Percentiles rank a stretch among this genome's conserved stretches.
phyloP scores from a whole-genome alignment of 805 yeast species.

The Diddensiella caesifluorescens region DNA sequence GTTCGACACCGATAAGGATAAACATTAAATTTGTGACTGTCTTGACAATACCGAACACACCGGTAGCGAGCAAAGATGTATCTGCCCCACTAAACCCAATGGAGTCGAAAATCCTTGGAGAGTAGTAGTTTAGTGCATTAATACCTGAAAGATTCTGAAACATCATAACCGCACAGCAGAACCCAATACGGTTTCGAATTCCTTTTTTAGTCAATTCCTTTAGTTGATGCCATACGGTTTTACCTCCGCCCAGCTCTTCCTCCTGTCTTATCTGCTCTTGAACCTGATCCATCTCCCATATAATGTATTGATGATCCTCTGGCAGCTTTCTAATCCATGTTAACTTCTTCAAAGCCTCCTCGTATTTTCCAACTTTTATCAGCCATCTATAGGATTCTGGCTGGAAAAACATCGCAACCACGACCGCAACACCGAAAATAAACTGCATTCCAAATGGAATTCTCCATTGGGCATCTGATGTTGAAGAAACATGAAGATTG shows the following conservation, averaged over 20 bases:
- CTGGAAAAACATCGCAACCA: constrained; percentile 38
- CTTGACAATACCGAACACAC: constrained; percentile 47
- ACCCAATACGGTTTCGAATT: constrained; percentile 12
- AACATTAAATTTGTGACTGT: constrained; percentile 33
- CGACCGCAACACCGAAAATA: constrained; percentile 36
- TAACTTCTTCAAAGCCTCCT: constrained; percentile 43
- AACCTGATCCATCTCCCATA: constrained; percentile 13
- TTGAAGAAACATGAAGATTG: constrained; percentile 11
- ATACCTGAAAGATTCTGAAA: constrained; percentile 16
- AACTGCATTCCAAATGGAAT: constrained; percentile 22
- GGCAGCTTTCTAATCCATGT: constrained; percentile 12
- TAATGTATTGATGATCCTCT: constrained; percentile 10
- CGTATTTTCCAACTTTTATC: constrained; percentile 60
- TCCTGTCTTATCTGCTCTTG: constrained; percentile 13
- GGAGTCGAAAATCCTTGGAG: constrained; percentile 46
- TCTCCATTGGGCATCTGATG: constrained; percentile 17
- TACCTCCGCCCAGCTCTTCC: constrained; percentile 12
- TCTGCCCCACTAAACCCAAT: constrained; percentile 44
- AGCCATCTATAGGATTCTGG: constrained; percentile 83
- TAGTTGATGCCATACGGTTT: constrained; percentile 5
- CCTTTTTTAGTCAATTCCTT: constrained; percentile 15
- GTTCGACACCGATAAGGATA: constrained; percentile 43
- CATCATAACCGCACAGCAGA: constrained; percentile 13
- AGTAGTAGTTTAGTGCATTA: constrained; percentile 38
- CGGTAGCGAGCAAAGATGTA: constrained; percentile 45